Conservation (phyloP, 495 filamentous ascomycete species). For the Penicillium steckii region DNA sequence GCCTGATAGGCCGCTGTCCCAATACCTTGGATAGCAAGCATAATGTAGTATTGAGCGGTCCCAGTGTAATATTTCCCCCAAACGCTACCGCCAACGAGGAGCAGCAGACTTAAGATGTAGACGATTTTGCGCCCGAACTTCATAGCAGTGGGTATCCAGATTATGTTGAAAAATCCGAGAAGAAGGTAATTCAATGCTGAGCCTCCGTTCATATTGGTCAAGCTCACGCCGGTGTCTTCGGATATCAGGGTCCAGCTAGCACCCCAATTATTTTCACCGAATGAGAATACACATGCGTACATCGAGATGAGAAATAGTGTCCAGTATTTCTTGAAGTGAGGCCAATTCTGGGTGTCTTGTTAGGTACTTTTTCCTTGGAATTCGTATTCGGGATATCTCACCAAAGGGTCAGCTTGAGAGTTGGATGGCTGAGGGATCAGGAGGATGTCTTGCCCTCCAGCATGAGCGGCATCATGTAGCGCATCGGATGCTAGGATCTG, state of each 20-base stretch:
- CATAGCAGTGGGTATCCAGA: constrained; percentile 35
- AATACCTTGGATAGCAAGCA: constrained; percentile 23
- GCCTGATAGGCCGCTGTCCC: constrained; percentile 32
- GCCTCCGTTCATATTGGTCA: constrained; percentile 33
- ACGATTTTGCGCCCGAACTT: constrained; percentile 35
- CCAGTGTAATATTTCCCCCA: constrained; percentile 28
- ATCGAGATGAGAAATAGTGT: constrained; percentile 25
- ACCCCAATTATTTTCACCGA: constrained; percentile 32
- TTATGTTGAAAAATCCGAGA: constrained; percentile 35
- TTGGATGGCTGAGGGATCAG: constrained; percentile 30
- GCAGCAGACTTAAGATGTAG: constrained; percentile 24
- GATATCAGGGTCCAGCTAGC: constrained; percentile 32
- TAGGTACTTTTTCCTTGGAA: neutral
- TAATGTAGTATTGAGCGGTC: constrained; percentile 26
- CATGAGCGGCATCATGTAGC: constrained; percentile 17
- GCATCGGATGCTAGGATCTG: constrained; percentile 12
- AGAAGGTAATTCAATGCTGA: constrained; percentile 33
- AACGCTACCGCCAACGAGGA: constrained; percentile 19
- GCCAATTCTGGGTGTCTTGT: constrained; percentile 23
- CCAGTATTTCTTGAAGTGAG: constrained; percentile 27
- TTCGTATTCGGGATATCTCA: neutral
- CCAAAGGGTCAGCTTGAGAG: constrained; percentile 30
- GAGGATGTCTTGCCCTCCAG: constrained; percentile 27
- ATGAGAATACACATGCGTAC: constrained; percentile 30
- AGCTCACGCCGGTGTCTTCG: constrained; percentile 25